Evolutionary conservation across 108 stramenopile species (phyloP).

Genomic region (Stephanodiscus minutulus): DNA sequence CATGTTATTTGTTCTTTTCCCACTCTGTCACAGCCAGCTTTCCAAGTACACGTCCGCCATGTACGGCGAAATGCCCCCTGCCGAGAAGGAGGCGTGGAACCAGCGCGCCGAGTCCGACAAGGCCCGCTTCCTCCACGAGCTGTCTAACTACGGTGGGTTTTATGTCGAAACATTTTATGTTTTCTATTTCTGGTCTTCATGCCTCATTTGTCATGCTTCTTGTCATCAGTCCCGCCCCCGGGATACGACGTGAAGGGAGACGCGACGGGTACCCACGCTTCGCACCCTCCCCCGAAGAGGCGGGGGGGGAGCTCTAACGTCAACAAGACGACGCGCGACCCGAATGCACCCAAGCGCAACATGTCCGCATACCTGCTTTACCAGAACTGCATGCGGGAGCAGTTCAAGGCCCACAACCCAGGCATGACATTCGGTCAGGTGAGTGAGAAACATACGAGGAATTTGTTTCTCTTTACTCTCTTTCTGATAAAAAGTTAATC

Average conservation of each 20-base stretch:
- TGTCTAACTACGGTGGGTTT: slow-evolving; percentile 52
- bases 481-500: background rate
- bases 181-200: too few relatives aligned
- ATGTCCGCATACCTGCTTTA: slow-evolving; percentile 88
- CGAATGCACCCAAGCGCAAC: slow-evolving; percentile 91
- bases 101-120: slow-evolving; percentile 83
- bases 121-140: slow-evolving; percentile 77
- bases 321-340: slow-evolving; percentile 65
- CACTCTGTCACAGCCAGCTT: too few relatives aligned
- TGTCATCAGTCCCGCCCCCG: slow-evolving; percentile 51
- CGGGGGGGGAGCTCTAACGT: slow-evolving; percentile 44
- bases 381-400: slow-evolving; percentile 87
- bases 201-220: too few relatives aligned
- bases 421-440: slow-evolving; percentile 89
- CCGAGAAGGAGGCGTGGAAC: slow-evolving; percentile 81
- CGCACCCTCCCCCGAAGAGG: slow-evolving; percentile 6
- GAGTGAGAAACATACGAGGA: too few relatives aligned
- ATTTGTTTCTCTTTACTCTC: background rate
- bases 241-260: slow-evolving; percentile 89
- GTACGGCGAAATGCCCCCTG: slow-evolving; percentile 77
- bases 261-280: slow-evolving; percentile 56
- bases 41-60: slow-evolving; percentile 87
- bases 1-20: too few relatives aligned
- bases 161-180: too few relatives aligned
- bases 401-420: slow-evolving; percentile 66